Base-by-base conservation (phyloP, 2,329 filamentous ascomycete species). In the Coccinonectria pachysandricola region DNA sequence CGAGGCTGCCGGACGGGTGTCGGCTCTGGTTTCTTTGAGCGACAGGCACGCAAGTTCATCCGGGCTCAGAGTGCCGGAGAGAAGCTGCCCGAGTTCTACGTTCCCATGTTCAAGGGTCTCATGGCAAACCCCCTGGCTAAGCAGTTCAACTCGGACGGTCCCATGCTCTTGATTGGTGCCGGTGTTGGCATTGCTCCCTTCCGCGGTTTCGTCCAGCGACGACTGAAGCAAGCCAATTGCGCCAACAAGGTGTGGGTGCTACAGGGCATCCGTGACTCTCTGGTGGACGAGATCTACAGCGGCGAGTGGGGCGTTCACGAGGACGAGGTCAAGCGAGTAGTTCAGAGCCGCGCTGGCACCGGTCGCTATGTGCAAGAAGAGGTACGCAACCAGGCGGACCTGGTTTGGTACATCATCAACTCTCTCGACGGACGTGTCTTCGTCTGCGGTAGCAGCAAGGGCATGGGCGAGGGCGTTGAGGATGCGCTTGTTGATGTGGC, bases 341-440 rank as follows among this genome's bases (percentile, higher is more conserved):
- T 87, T 8, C 74, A 91, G 54, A 83, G 72, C 42, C 76, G 76
- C 27, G 69, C 66, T 24, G 82, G 81, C 23, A 80, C 86, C 42
- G 83, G 84, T 37, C 79, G 80, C 39, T 98, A 98, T 49, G 91
- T 98, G 2, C 91, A 98, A 52, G 91, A 98, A 47, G 91, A 96
- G 56, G 88, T 98, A 7, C 67, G 73, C 8, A 70, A 83, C 38
- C 91, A 96, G 53, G 84, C 87, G 2, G 91, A 96, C 49, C 70
- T 96, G n/a, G 88, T 96, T 10, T 98, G 91, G 91, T 93, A 85
- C 54, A 86, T 96, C 38, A 82, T 93, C 64, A 96, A 96, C 53
- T 77, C 86, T 3, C 67, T 96, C n/a, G 91, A 98, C 47, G 91
- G 91, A 1, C 77, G 91, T 27, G 77, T 96, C 27, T 98, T 98